Evolutionary conservation across 805 yeast species (phyloP).

Genomic region (Ogataea henricii): DNA sequence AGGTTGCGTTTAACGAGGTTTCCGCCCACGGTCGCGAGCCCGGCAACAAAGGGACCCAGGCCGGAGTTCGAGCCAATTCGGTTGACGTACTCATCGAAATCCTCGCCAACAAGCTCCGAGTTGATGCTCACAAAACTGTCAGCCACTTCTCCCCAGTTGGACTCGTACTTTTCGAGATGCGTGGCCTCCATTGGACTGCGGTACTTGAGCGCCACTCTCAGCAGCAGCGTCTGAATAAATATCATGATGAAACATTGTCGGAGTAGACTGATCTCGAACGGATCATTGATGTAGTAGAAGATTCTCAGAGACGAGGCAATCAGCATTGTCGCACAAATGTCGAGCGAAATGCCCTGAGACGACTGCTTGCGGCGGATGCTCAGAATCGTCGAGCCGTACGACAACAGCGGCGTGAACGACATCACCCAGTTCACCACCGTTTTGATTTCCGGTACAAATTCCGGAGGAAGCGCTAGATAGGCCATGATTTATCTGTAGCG

Average conservation of each 20-base stretch:
- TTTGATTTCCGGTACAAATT: slow-evolving; percentile 32
- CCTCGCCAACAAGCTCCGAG: slow-evolving; percentile 8
- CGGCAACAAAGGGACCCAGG: slow-evolving; percentile 14
- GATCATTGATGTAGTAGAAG: slow-evolving; percentile 74
- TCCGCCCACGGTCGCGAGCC: slow-evolving; percentile 1
- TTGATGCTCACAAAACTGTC: slow-evolving; percentile 29
- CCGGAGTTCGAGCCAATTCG: slow-evolving; percentile 7
- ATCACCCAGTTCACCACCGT: slow-evolving; percentile 63
- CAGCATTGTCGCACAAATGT: slow-evolving; percentile 89
- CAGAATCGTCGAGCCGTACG: slow-evolving; percentile 82
- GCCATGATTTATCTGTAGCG: slow-evolving; percentile 25
- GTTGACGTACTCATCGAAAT: slow-evolving; percentile 15
- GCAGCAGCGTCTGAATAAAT: slow-evolving; percentile 66
- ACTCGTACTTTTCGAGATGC: slow-evolving; percentile 36
- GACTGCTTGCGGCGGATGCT: slow-evolving; percentile 65
- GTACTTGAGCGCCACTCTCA: slow-evolving; percentile 62
- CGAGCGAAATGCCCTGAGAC: slow-evolving; percentile 83
- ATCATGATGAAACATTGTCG: slow-evolving; percentile 86
- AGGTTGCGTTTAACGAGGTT: slow-evolving; percentile 1
- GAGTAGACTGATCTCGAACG: slow-evolving; percentile 77
- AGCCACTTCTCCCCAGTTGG: slow-evolving; percentile 31
- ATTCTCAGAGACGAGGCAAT: slow-evolving; percentile 73
- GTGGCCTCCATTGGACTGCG: slow-evolving; percentile 46
- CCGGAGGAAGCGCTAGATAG: slow-evolving; percentile 34
- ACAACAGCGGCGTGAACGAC: slow-evolving; percentile 79